These are phyloP conservation scores for Neonectria faginata DNA, from an alignment of 2,329 filamentous ascomycete genomes.

Conservation along the genomic window DNA sequence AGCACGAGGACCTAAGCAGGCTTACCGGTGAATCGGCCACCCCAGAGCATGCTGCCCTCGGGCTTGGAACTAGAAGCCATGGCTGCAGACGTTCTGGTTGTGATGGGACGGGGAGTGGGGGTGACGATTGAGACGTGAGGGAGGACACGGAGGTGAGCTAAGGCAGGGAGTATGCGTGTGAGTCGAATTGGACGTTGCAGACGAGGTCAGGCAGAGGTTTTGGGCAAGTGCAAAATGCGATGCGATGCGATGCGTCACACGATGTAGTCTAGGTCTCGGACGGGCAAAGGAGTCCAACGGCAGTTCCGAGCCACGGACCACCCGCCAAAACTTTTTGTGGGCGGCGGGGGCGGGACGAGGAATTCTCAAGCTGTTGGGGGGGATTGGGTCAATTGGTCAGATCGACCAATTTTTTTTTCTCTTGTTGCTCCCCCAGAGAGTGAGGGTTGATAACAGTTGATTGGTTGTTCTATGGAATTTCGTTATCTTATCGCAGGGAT, in stretches of 20 bases:
- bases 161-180: background rate
- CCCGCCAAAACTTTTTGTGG: constrained; percentile 19
- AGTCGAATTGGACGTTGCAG: constrained; percentile 15
- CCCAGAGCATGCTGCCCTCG: constrained; percentile 54
- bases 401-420: constrained; percentile 3
- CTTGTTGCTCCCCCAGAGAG: constrained; percentile 5
- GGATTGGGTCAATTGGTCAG: constrained; percentile 16
- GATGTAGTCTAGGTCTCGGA: background rate
- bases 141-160: background rate
- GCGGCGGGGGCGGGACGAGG: constrained; percentile 10
- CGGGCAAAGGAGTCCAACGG: background rate
- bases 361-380: constrained; percentile 18
- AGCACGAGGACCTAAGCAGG: background rate
- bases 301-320: constrained; percentile 18
- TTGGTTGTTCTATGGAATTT: constrained; percentile 1
- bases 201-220: background rate
- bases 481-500: constrained; percentile 17
- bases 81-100: constrained; percentile 15
- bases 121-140: background rate
- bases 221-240: background rate
- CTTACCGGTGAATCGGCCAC: constrained; percentile 64
- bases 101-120: background rate
- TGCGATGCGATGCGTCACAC: constrained; percentile 14
- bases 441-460: constrained; percentile 1
- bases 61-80: constrained; percentile 48